A percentile compares a stretch with the other conserved stretches of the same genome.
phyloP scores from a whole-genome alignment of 148 eudicot genomes.

The Nepenthes gracilis region DNA sequence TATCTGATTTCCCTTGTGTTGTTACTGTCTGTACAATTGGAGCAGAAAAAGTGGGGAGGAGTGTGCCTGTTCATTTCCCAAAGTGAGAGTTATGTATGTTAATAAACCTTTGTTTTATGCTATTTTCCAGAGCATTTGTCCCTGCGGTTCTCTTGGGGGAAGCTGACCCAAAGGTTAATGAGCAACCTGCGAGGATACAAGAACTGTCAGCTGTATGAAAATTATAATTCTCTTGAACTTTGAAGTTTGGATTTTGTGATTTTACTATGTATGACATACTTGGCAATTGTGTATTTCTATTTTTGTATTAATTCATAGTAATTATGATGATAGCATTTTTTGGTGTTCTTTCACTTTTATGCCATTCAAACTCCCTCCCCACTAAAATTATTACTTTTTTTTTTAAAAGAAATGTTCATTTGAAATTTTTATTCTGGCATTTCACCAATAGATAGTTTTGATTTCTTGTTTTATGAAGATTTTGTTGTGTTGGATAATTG shows the following conservation, averaged over 20 bases:
- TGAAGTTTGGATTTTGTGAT: neutral
- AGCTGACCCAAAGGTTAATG: conserved; percentile 64
- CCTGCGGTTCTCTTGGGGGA: conserved; percentile 97
- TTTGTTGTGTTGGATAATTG: no score
- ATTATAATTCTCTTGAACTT: neutral
- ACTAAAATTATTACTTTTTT: no score
- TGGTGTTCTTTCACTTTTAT: no score
- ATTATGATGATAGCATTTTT: no score
- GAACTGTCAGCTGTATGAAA: conserved; percentile 59
- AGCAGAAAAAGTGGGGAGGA: no score
- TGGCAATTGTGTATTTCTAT: neutral
- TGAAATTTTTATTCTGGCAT: no score
- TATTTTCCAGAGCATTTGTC: conserved; percentile 74
- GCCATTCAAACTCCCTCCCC: no score
- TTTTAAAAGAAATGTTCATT: no score
- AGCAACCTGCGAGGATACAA: conserved; percentile 60
- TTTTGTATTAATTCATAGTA: no score
- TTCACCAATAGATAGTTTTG: no score
- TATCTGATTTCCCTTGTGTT: neutral
- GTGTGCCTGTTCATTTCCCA: no score
- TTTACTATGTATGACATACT: neutral
- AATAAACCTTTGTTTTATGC: neutral
- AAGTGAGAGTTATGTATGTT: neutral
- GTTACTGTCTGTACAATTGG: neutral
- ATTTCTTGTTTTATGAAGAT: no score